Conservation (phyloP, 495 filamentous ascomycete species). For the Parachaetomium inaequale region DNA sequence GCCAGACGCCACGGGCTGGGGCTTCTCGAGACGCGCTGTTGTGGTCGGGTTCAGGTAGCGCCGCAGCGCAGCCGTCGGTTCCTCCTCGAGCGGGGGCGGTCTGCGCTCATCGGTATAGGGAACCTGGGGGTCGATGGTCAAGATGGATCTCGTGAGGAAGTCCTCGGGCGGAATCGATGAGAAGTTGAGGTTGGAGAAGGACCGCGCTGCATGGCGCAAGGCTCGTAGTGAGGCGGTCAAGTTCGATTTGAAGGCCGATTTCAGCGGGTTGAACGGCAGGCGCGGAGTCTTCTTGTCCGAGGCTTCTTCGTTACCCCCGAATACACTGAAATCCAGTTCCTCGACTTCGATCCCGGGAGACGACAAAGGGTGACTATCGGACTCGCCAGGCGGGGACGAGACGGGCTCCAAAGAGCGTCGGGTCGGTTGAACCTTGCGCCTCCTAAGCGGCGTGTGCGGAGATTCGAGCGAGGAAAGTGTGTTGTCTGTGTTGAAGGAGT, state of each 20-base stretch:
- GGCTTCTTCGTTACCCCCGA: constrained; percentile 27
- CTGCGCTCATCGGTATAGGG: constrained; percentile 85
- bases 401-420: constrained; percentile 45
- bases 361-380: constrained; percentile 48
- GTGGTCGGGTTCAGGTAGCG: constrained; percentile 87
- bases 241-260: constrained; percentile 81
- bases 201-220: constrained; percentile 78
- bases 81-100: constrained; percentile 68
- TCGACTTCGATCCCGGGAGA: constrained; percentile 34
- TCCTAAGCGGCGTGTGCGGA: constrained; percentile 35
- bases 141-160: constrained; percentile 79
- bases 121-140: constrained; percentile 67
- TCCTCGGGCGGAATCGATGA: constrained; percentile 79
- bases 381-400: constrained; percentile 39
- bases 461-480: constrained; percentile 40
- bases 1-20: constrained; percentile 29
- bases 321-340: constrained; percentile 46
- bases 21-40: constrained; percentile 61
- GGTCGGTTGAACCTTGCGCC: constrained; percentile 37
- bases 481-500: constrained; percentile 41
- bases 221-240: constrained; percentile 87
- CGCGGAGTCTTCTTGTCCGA: constrained; percentile 38
- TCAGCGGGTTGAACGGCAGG: constrained; percentile 38
- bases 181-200: constrained; percentile 71
- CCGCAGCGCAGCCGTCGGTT: constrained; percentile 80